Base-by-base conservation (phyloP, 2,329 filamentous ascomycete genomes). In the Hymenoscyphus fraxineus region DNA sequence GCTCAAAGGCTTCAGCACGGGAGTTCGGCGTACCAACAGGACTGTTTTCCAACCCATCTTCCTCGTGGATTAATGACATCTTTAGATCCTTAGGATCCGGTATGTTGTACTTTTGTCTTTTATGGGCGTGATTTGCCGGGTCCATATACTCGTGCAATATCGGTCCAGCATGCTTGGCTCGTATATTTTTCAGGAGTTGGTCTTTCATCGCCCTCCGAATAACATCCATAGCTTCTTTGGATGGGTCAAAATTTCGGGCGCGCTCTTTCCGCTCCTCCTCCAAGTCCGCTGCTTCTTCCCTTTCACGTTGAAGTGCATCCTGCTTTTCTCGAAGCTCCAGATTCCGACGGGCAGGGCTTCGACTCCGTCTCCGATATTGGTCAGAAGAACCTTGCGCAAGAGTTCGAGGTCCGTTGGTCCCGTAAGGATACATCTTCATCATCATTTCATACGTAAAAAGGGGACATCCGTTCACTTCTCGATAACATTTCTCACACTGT, bases 391-490 rank as follows among this genome's bases (percentile, higher is more conserved):
- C 63, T 35, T 61, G 64, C 16, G 62, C 39, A 10, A 64, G 65
- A 56, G 66, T 59, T n/a, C 66, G 63, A 12, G 63, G 60, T 9
- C 68, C 71, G 38, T 64, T 67, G 12, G 66, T 74, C 6, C 74
- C 74, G 44, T 68, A 72, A 15, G 67, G 61, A 68, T 90, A 89
- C 63, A 92, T 88, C 74, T 94, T 90, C 92, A 99, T 96, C 56
- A 87, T 85, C 90, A 99, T 94, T 66, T 85, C 83, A 71, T 98
- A 98, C 1, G 90, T 97, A 79, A 99, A 99, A 68, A 99, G 86
- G 6, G 90, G 85, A 55, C 89, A 89, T 75, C 90, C 89, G 75
- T 97, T 88, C 69, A 91, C 93, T 60, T 88, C 85, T 62, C 86
- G 83, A 76, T 87, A 93, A 75, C 93, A 97, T 67, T 90, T 84